Evolutionary conservation across 2,329 filamentous ascomycete genomes (phyloP), one percentile per base, ranked within the genome.

Genomic region (Trichoderma brevicompactum): DNA sequence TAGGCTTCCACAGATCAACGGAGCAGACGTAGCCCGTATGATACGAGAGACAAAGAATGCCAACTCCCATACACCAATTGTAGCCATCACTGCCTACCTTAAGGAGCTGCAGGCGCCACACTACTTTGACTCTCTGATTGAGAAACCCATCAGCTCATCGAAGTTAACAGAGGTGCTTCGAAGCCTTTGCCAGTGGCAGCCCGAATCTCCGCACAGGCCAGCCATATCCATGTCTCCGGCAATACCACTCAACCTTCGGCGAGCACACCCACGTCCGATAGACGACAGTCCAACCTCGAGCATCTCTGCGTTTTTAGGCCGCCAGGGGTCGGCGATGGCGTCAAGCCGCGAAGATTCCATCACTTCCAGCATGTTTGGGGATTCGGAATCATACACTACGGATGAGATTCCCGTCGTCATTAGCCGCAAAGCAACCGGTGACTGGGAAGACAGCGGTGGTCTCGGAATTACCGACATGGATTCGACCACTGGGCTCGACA

Each of bases 31-130:
- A 65, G 94, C 95, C 58, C 90, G 95, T 40, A 99, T 99, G 95
- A 93, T 99, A 70, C 89, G 95, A 54, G 94, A 98, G 75, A 97
- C 94, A 1, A 95, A 94, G 80, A 97, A 97, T 75, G 88, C 92
- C 66, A 99, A 99, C 75, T 91, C 92, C 0, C 89, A 95, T 71
- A 99, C 95, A 0, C 95, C 95, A 0, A 96, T 99, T 68, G 92
- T 99, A 65, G 94, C 93, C 54, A 94, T 99, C 40, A 99, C 95
- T 3, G 94, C 95, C 7, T 99, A 99, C 76, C 82, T 99, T n/a
- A 98, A 98, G 75, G 95, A 99, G 74, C 83, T 99, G 2, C 94
- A 95, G 70, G 93, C 94, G 66, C 92, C 92, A 3, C 94, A 99
- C 78, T 92, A 97, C 77, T 99, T 99, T 73, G 94, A 98, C 75